Conservation (phyloP, 208 protist species). For the Leptomonas pyrrhocoris region DNA sequence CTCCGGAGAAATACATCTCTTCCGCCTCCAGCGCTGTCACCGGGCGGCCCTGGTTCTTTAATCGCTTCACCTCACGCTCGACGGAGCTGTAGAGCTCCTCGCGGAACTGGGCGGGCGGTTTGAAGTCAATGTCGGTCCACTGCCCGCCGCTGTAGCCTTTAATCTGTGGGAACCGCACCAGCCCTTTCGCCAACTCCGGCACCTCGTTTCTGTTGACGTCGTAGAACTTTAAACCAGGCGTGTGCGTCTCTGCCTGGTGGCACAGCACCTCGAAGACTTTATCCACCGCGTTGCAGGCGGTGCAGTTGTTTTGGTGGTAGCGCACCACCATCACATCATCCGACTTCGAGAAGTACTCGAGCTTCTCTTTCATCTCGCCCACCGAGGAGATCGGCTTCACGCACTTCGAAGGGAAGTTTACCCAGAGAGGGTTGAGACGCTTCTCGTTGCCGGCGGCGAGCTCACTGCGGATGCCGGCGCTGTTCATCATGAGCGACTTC, state of each 20-base stretch:
- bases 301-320: constrained; percentile 84
- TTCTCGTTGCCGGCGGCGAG: constrained; percentile 51
- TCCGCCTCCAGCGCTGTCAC: constrained; percentile 85
- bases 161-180: constrained; percentile 87
- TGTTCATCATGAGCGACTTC: constrained; percentile 85
- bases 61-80: constrained; percentile 57
- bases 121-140: constrained; percentile 88
- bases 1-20: constrained; percentile 87
- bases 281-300: constrained; percentile 80
- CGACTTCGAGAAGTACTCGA: constrained; percentile 75
- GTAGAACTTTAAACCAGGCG: constrained; percentile 73
- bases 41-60: constrained; percentile 52
- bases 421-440: constrained; percentile 71
- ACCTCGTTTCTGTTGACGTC: constrained; percentile 72
- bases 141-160: constrained; percentile 81
- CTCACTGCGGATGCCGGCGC: constrained; percentile 65
- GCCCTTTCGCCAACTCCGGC: constrained; percentile 63
- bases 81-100: constrained; percentile 74
- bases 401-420: constrained; percentile 73
- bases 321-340: constrained; percentile 87
- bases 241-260: constrained; percentile 57
- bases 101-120: constrained; percentile 71
- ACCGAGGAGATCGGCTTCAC: constrained; percentile 63
- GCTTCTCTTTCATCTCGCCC: constrained; percentile 74
- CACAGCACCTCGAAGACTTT: constrained; percentile 86